Percentiles rank a stretch among this genome's conserved stretches.
Conservation (phyloP, 106 monocot genomes). For the Dioscorea dumetorum region DNA sequence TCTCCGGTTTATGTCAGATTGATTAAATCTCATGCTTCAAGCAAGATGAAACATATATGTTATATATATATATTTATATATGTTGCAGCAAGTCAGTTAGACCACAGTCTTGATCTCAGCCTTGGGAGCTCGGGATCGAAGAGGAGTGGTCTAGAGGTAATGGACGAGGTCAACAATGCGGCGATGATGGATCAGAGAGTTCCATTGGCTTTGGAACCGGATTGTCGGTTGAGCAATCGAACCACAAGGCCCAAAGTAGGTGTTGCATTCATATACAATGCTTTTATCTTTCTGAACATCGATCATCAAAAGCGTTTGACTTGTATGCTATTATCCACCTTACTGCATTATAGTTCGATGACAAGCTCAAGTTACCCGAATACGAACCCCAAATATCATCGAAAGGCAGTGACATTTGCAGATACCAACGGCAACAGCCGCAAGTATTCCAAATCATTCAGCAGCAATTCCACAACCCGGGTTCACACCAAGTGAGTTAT, state of each 20-base stretch:
- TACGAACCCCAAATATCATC: neutral
- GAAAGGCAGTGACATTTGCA: neutral
- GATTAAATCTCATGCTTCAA: neutral
- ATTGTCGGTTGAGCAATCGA: conserved; percentile 8
- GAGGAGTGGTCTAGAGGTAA: conserved; percentile 10
- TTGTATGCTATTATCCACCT: neutral
- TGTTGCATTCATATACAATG: neutral
- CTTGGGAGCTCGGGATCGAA: conserved; percentile 57
- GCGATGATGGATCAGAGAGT: conserved; percentile 29
- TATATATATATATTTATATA: neutral
- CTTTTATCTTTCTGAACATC: neutral
- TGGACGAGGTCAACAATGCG: conserved; percentile 21
- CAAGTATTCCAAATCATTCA: conserved; percentile 12
- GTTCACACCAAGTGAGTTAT: conserved; percentile 22
- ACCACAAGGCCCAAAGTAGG: conserved; percentile 25
- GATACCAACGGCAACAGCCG: conserved; percentile 4
- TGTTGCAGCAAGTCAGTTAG: conserved; percentile 11
- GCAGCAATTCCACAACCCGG: conserved; percentile 6
- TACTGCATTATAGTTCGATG: conserved; percentile 15
- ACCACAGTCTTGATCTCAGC: conserved; percentile 63
- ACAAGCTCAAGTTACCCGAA: conserved; percentile 25
- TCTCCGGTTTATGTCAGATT: neutral
- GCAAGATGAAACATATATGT: neutral
- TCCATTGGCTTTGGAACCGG: conserved; percentile 25
- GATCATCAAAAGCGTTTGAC: neutral